These are phyloP conservation scores for Daldinia grandis DNA, from an alignment of 495 filamentous ascomycete species.

Conservation along the genomic window DNA sequence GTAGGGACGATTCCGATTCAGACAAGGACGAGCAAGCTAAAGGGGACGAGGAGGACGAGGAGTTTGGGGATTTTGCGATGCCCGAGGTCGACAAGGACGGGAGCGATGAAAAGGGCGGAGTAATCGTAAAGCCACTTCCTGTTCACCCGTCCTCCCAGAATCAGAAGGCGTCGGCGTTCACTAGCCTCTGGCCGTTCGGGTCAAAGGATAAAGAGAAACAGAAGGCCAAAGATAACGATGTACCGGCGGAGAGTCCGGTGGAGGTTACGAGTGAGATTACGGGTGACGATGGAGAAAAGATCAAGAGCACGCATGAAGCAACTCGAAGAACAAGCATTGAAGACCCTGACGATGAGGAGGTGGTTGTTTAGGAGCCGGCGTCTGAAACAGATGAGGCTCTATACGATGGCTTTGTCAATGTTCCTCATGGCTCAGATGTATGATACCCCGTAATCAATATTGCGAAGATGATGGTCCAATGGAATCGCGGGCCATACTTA, in stretches of 20 bases:
- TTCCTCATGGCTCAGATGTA: constrained; percentile 13
- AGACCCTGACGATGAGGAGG: constrained; percentile 65
- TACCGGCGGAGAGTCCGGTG: constrained; percentile 39
- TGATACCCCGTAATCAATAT: constrained; percentile 26
- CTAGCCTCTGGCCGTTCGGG: constrained; percentile 60
- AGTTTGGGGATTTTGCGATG: constrained; percentile 64
- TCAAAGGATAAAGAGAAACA: constrained; percentile 48
- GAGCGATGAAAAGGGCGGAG: constrained; percentile 40
- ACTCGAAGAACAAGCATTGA: constrained; percentile 63
- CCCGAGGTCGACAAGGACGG: constrained; percentile 52
- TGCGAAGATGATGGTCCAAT: constrained; percentile 4
- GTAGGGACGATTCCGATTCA: constrained; percentile 55
- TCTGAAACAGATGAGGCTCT: constrained; percentile 15
- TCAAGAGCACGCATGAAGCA: constrained; percentile 60
- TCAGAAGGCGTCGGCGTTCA: constrained; percentile 50
- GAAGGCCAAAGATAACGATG: constrained; percentile 46
- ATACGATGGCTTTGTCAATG: constrained; percentile 17
- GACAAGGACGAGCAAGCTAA: constrained; percentile 49
- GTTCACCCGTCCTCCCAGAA: constrained; percentile 54
- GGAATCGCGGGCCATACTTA: not conserved
- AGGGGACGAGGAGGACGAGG: constrained; percentile 59
- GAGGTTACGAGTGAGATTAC: constrained; percentile 38
- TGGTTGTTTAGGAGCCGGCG: constrained; percentile 45
- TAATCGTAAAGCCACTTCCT: constrained; percentile 57
- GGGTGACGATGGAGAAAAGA: constrained; percentile 54